Base-by-base conservation (phyloP, 2,329 filamentous ascomycete genomes). In the Shiraia sp. region DNA sequence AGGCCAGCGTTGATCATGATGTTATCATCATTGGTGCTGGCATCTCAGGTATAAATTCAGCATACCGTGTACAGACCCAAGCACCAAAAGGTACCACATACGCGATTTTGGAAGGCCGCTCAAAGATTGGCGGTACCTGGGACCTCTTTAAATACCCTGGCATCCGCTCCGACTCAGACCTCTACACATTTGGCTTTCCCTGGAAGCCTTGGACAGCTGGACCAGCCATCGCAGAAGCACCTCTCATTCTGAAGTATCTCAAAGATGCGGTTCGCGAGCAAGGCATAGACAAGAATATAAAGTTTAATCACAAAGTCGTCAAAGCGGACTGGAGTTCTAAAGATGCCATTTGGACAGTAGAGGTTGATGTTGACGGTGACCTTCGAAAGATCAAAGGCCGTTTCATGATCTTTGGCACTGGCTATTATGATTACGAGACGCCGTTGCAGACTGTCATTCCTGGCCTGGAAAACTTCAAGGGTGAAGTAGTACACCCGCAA, bases 81-180 rank as follows among this genome's bases (percentile, higher is more conserved):
- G 66, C 81, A 2, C 80, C 83, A 0, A 60, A 72, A 32, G 67
- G 75, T 28, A 77, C 63, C 3, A 32, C 13, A 15, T 89, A 86
- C 57, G 73, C 77, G 12, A 80, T 90, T n/a, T 73, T 90, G 3
- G 87, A 90, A 63, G 75, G 74, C 1, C 80, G 87, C 17, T 71
- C 75, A 26, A 68, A 72, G 8, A 72, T 89, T 4, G 87, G 87
- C 1, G 87, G 87, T 0, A 90, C 87, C 0, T 90, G 87, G 87
- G 82, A 86, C 57, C 68, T 89, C 2, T 90, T 88, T 69, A 79
- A 76, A 17, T 90, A 88, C 52, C 86, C 85, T 0, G 83, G 86
- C 3, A 83, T 87, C 48, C 66, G 70, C 6, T 72, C 68, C 14
- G 70, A 73, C 47, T 70, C 68, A 1, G 72, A 75, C 48, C 57